Percentiles rank a stretch among this genome's conserved stretches.
Conservation (phyloP, 129 eudicot genomes). For the Deinandra increscens region DNA sequence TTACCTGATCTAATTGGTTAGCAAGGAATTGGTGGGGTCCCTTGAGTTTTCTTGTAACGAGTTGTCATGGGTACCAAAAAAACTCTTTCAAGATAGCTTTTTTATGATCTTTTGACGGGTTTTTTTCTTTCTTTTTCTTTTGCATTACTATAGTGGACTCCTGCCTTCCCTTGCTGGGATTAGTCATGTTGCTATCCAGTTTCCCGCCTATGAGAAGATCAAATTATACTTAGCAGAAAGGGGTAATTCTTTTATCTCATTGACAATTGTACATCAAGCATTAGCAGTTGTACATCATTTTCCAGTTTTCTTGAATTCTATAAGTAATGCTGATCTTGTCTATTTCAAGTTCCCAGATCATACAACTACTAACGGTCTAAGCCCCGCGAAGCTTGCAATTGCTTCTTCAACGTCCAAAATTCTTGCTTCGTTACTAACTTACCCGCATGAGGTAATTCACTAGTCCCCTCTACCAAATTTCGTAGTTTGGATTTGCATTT, state of each 20-base stretch:
- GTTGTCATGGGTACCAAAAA: background rate
- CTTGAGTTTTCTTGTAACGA: background rate
- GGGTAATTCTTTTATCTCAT: slow-evolving; percentile 43
- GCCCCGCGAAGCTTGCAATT: slow-evolving; percentile 71
- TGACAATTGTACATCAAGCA: slow-evolving; percentile 11
- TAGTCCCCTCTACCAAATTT: background rate
- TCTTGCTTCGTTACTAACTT: slow-evolving; percentile 77
- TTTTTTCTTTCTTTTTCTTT: background rate
- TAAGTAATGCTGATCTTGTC: slow-evolving; percentile 40
- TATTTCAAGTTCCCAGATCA: slow-evolving; percentile 52
- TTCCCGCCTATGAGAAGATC: slow-evolving; percentile 88
- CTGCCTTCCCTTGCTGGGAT: slow-evolving; percentile 95
- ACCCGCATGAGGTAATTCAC: slow-evolving; percentile 83
- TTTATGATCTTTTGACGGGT: background rate
- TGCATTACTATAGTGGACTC: slow-evolving; percentile 64
- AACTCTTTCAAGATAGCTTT: background rate
- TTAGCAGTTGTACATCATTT: background rate
- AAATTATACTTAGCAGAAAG: slow-evolving; percentile 72
- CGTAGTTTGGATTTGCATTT: background rate
- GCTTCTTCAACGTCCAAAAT: slow-evolving; percentile 87
- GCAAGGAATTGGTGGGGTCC: background rate
- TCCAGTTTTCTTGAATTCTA: slow-evolving; percentile 8
- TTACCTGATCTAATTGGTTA: background rate
- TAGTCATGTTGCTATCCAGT: slow-evolving; percentile 94
- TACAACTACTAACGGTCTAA: slow-evolving; percentile 51